A percentile compares a stretch with the other conserved stretches of the same genome.
Evolutionary conservation across 176 grass and related monocot species (phyloP).

Genomic region (Thinopyrum elongatum): DNA sequence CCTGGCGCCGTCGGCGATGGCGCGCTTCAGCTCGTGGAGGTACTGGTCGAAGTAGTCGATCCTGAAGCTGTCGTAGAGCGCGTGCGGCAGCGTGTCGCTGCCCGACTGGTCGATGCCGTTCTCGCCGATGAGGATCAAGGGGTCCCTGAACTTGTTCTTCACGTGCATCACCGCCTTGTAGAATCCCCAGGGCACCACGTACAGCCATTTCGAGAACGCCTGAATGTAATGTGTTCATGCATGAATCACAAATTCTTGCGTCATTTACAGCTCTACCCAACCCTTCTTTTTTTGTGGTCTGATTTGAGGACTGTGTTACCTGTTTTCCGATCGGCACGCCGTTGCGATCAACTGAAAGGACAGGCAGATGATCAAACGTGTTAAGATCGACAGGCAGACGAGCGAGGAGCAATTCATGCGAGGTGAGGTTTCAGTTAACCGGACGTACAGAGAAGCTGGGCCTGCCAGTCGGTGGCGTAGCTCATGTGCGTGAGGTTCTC

Average conservation of each 20-base stretch:
- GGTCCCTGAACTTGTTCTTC: constrained; percentile 67
- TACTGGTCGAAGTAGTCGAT: constrained; percentile 58
- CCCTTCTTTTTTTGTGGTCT: no score
- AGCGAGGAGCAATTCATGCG: no score
- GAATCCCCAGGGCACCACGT: constrained; percentile 85
- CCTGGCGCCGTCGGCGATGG: constrained; percentile 28
- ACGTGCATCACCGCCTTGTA: constrained; percentile 84
- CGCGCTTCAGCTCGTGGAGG: constrained; percentile 40
- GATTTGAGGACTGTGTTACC: constrained; percentile 29
- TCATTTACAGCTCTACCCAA: neutral
- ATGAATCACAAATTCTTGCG: neutral
- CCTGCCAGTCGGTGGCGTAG: constrained; percentile 73
- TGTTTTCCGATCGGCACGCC: constrained; percentile 60
- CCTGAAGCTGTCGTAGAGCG: constrained; percentile 38
- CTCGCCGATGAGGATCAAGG: constrained; percentile 67
- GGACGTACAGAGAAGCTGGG: constrained; percentile 48
- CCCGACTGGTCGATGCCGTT: constrained; percentile 70
- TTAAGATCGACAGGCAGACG: neutral
- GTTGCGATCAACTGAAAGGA: constrained; percentile 49
- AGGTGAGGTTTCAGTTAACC: no score
- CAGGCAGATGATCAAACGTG: neutral
- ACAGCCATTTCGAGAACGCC: constrained; percentile 73
- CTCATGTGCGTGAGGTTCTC: constrained; percentile 35
- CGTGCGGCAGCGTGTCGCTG: constrained; percentile 31
- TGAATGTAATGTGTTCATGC: constrained; percentile 25